Conservation (phyloP, 371 early-diverging fungal genomes). For the Rhizomucor miehei region DNA sequence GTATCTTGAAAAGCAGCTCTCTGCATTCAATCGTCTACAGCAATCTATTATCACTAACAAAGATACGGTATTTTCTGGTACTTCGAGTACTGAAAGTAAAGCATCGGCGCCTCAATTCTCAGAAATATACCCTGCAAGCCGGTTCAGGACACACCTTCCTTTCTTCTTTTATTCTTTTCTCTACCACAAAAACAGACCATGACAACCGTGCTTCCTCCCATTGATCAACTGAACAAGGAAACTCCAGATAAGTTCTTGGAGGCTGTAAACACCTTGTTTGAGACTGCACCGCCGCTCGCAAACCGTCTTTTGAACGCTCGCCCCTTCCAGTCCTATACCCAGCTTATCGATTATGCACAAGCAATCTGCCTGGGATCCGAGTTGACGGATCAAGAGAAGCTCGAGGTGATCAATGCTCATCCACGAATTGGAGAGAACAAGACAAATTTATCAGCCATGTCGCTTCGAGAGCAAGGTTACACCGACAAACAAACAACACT, state of each 20-base stretch:
- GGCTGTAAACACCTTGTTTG: constrained; percentile 75
- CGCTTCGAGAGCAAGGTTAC: constrained; percentile 78
- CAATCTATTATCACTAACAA: too few relatives aligned
- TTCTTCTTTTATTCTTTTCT: constrained; percentile 5
- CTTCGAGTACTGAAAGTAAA: too few relatives aligned
- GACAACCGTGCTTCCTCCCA: constrained; percentile 57
- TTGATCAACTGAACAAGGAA: constrained; percentile 67
- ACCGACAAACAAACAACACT: constrained; percentile 10
- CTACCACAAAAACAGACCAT: constrained; percentile 11
- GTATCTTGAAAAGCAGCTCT: too few relatives aligned
- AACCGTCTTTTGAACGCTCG: constrained; percentile 62
- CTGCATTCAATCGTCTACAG: too few relatives aligned
- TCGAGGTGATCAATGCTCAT: constrained; percentile 82
- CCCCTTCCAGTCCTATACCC: constrained; percentile 64
- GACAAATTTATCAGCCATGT: constrained; percentile 66
- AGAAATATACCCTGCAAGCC: too few relatives aligned
- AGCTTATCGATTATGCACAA: constrained; percentile 62
- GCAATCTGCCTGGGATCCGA: constrained; percentile 44
- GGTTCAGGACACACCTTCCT: background rate
- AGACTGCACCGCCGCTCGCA: constrained; percentile 85
- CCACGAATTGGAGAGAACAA: constrained; percentile 86
- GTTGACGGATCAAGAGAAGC: constrained; percentile 57
- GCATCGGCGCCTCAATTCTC: too few relatives aligned
- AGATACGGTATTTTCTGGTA: too few relatives aligned
- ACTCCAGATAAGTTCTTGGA: constrained; percentile 52